phyloP scores from a whole-genome alignment of 495 filamentous ascomycete genomes.

The Penicillium bialowiezense region DNA sequence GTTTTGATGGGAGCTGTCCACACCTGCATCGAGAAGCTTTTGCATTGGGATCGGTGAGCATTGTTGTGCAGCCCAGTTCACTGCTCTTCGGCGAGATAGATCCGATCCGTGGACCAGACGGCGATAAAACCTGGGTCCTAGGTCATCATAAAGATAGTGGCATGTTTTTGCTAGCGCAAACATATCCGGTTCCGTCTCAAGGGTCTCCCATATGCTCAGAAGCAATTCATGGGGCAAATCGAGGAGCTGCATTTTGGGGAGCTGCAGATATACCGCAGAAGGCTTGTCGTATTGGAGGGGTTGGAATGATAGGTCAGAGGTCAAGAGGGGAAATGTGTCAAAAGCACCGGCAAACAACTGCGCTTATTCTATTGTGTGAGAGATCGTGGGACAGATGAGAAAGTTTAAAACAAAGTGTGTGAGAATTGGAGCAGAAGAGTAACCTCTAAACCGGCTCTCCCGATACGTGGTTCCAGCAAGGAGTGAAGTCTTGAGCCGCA shows the following conservation, averaged over 20 bases:
- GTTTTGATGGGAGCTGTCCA: not conserved
- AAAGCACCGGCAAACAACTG: no score
- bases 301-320: no score
- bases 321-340: no score
- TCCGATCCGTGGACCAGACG: not conserved
- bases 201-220: constrained; percentile 6
- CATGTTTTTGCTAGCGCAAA: constrained; percentile 9
- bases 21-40: constrained; percentile 5
- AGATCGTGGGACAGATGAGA: no score
- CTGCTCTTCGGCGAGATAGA: not conserved
- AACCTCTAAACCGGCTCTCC: no score
- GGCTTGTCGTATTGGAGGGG: no score
- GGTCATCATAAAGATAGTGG: constrained; percentile 1
- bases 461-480: no score
- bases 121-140: constrained; percentile 2
- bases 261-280: no score
- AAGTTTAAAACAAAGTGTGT: no score
- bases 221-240: constrained; percentile 10
- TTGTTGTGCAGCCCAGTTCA: not conserved
- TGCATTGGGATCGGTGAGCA: not conserved
- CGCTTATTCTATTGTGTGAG: no score
- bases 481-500: no score
- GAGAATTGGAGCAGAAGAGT: no score
- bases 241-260: constrained; percentile 4
- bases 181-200: constrained; percentile 1